phyloP scores from a whole-genome alignment of 148 eudicot species.

The Chenopodium album region DNA sequence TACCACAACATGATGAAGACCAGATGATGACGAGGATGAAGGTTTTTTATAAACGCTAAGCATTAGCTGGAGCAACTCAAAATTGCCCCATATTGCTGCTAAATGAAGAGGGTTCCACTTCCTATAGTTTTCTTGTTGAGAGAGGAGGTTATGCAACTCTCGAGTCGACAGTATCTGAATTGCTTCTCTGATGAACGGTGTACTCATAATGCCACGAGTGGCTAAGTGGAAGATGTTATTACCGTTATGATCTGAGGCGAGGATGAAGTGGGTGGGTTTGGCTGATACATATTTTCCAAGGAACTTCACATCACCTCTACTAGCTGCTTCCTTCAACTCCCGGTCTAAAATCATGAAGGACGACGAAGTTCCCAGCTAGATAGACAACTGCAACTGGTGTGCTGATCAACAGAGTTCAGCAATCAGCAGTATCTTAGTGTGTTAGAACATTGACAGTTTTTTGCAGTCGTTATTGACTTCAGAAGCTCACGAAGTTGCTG shows the following conservation, averaged over 20 bases:
- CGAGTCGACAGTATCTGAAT: neutral
- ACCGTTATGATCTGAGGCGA: neutral
- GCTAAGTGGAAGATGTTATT: conserved; percentile 18
- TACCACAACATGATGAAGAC: no score
- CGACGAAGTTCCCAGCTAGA: no score
- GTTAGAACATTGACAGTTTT: no score
- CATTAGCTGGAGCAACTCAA: neutral
- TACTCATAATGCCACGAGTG: neutral
- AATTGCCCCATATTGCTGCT: neutral
- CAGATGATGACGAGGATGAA: neutral
- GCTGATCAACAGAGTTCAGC: no score
- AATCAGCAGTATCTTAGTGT: no score
- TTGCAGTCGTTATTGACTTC: no score
- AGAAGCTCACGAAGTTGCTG: no score
- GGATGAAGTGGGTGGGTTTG: neutral
- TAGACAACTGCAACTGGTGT: no score
- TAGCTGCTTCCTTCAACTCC: conserved; percentile 8
- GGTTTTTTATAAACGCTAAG: neutral
- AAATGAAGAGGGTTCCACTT: conserved; percentile 15
- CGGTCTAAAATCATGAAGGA: neutral
- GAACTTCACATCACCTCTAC: conserved; percentile 10
- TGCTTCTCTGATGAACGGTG: neutral
- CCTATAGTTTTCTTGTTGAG: neutral
- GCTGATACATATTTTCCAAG: neutral
- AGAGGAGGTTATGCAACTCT: neutral